Evolutionary conservation across 1,284 basidiomycete genomes (phyloP).

Genomic region (Ustilago crameri): DNA sequence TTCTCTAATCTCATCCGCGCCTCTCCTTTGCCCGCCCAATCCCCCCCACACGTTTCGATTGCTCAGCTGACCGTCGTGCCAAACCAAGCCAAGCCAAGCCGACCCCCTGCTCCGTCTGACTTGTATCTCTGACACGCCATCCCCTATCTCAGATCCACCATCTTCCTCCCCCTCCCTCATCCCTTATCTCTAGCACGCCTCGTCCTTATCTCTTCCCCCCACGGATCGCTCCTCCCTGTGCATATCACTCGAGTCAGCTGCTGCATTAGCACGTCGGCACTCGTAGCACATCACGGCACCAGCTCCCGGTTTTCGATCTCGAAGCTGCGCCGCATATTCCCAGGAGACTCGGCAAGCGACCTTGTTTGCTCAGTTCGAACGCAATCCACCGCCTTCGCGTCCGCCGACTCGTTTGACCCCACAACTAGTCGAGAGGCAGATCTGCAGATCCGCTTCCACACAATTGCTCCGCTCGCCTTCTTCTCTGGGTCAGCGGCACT

Average conservation of each 20-base stretch:
- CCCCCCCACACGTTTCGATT: conserved; percentile 14
- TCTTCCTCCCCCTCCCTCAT: conserved; percentile 19
- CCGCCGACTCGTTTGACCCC: background rate
- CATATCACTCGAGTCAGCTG: conserved; percentile 2
- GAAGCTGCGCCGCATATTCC: background rate
- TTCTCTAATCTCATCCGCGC: background rate
- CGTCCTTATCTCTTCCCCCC: conserved; percentile 32
- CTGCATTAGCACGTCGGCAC: conserved; percentile 1
- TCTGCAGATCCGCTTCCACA: too few relatives aligned
- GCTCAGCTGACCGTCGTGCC: conserved; percentile 19
- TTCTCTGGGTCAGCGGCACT: conserved; percentile 2
- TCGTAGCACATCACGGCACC: background rate
- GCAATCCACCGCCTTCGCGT: too few relatives aligned
- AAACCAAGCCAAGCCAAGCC: conserved; percentile 2
- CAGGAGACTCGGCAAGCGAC: background rate
- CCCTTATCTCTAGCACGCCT: conserved; percentile 31
- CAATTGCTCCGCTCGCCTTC: background rate
- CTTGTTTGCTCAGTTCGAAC: too few relatives aligned
- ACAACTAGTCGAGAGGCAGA: background rate
- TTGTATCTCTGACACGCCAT: conserved; percentile 10
- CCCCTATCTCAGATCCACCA: conserved; percentile 29
- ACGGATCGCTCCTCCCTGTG: conserved; percentile 20
- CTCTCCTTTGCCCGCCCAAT: background rate
- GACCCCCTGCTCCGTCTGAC: conserved; percentile 2
- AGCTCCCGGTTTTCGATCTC: background rate